A percentile compares a stretch with the other conserved stretches of the same genome.
Conservation (phyloP, 2,329 filamentous ascomycete species). For the Microascus cirrosus region DNA sequence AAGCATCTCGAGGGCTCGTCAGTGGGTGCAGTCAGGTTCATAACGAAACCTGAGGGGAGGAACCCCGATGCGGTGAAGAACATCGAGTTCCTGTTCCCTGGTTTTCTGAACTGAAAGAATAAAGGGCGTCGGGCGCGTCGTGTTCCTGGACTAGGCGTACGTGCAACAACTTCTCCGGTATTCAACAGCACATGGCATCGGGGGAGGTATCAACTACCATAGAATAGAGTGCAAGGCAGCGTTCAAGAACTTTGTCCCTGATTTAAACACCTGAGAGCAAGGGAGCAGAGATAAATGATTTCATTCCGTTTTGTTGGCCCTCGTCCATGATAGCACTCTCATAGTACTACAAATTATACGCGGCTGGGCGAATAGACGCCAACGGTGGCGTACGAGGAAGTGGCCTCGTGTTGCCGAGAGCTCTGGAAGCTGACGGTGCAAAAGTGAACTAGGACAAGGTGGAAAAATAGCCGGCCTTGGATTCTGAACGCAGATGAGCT, state of each 20-base stretch:
- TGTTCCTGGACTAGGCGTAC: background rate
- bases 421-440: too few species aligned
- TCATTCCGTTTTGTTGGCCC: background rate
- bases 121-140: background rate
- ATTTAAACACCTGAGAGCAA: background rate
- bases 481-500: background rate
- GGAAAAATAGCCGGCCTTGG: background rate
- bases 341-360: too few species aligned
- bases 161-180: background rate
- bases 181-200: background rate
- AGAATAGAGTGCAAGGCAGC: background rate
- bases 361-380: background rate
- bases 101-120: conserved; percentile 41
- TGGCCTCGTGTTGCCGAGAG: too few species aligned
- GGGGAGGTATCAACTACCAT: background rate
- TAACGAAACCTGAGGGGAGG: conserved; percentile 70
- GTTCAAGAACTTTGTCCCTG: background rate
- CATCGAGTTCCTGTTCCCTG: conserved; percentile 79
- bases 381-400: background rate
- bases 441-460: background rate
- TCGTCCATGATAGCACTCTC: too few species aligned
- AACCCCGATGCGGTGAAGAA: conserved; percentile 65
- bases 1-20: conserved; percentile 71
- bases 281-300: background rate
- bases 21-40: conserved; percentile 67